phyloP scores from a whole-genome alignment of 768 basidiomycete species.

The Suillus cothurnatus region DNA sequence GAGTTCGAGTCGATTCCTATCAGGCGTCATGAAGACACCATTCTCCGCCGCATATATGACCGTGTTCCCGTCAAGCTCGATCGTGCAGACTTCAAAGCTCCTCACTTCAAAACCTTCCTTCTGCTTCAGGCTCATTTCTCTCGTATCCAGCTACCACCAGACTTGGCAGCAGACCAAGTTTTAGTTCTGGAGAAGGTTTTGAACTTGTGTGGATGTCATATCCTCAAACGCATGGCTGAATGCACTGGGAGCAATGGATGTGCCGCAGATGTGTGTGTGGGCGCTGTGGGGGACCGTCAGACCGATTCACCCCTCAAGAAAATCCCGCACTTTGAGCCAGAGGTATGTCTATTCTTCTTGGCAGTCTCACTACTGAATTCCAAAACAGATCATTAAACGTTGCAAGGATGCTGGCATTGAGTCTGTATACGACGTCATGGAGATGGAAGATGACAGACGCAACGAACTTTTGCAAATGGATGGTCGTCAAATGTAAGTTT shows the following conservation, averaged over 20 bases:
- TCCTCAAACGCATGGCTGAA: constrained; percentile 95
- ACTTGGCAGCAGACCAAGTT: constrained; percentile 89
- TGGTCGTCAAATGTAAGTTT: constrained; percentile 77
- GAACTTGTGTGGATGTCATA: constrained; percentile 96
- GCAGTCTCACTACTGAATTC: not conserved
- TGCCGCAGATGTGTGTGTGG: constrained; percentile 98
- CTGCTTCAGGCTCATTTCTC: constrained; percentile 97
- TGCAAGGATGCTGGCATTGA: constrained; percentile 83
- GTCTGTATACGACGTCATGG: constrained; percentile 97
- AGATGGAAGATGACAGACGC: constrained; percentile 93
- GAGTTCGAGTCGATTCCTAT: constrained; percentile 97
- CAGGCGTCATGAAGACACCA: constrained; percentile 85
- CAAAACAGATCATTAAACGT: constrained; percentile 68
- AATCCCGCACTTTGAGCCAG: constrained; percentile 93
- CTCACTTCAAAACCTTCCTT: constrained; percentile 98
- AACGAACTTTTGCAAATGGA: constrained; percentile 84
- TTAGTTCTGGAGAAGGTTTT: constrained; percentile 89
- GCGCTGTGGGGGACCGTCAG: constrained; percentile 99
- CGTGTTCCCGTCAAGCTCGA: constrained; percentile 96
- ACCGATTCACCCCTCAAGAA: constrained; percentile 94
- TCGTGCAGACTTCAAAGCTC: constrained; percentile 82
- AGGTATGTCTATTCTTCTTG: constrained; percentile 48
- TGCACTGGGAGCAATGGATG: constrained; percentile 95
- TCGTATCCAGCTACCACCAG: constrained; percentile 87
- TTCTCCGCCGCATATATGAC: constrained; percentile 90